Evolutionary conservation across 257 asterid species (phyloP).

Genomic region (Coffea canephora): DNA sequence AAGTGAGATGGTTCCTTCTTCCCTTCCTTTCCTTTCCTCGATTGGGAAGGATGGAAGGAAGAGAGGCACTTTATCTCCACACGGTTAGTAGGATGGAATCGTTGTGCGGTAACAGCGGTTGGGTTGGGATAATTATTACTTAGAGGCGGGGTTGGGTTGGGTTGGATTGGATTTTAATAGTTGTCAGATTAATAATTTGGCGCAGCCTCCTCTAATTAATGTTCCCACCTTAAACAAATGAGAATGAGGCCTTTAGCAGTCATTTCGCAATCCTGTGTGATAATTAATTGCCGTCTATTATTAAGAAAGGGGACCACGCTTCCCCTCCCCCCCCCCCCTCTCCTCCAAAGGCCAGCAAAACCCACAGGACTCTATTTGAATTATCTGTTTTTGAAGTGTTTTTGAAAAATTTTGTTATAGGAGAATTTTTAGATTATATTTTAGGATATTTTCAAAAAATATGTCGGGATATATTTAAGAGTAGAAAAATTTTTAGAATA

Average conservation of each 20-base stretch:
- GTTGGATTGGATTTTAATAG: neutral
- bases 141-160: no score
- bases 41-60: neutral
- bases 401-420: no score
- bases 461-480: no score
- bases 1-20: neutral
- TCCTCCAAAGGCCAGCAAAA: no score
- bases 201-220: neutral
- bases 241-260: neutral
- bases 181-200: neutral
- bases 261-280: neutral
- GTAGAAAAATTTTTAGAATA: no score
- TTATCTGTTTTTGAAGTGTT: no score
- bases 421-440: no score
- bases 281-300: neutral
- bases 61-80: neutral
- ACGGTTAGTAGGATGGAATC: neutral
- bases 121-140: no score
- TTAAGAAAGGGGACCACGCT: neutral
- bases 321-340: no score
- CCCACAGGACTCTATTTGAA: no score
- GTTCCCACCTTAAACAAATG: conserved; percentile 2
- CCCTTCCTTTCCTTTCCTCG: neutral
- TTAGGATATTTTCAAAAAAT: no score
- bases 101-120: neutral